Percentiles rank a stretch among this genome's conserved stretches.
These are phyloP conservation scores for Jacaranda copaia DNA, from an alignment of 257 asterid species.

Conservation along the genomic window DNA sequence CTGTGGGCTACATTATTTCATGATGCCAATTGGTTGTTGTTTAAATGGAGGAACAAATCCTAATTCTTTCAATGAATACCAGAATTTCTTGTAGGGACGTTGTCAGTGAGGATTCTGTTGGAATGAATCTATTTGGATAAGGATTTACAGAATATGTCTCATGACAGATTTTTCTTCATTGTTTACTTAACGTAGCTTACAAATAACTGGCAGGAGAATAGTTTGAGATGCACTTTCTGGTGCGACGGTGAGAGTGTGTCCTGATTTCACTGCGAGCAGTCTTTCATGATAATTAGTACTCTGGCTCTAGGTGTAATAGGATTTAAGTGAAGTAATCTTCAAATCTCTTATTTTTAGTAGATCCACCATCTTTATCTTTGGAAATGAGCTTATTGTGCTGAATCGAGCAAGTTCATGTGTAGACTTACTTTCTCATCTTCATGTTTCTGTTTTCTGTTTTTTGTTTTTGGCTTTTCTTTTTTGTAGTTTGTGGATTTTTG, in stretches of 20 bases:
- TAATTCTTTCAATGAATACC: background rate
- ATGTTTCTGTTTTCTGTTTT: background rate
- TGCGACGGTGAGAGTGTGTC: background rate
- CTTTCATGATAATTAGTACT: background rate
- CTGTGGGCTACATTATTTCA: background rate
- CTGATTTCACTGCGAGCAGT: background rate
- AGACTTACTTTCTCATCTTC: background rate
- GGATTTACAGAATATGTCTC: background rate
- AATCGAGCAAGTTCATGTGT: background rate
- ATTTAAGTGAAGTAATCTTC: background rate
- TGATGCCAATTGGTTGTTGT: background rate
- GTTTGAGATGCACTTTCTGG: constrained; percentile 11
- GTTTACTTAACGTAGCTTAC: background rate
- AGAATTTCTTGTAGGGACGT: too few relatives aligned
- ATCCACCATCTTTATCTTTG: constrained; percentile 18
- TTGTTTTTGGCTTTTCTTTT: too few relatives aligned
- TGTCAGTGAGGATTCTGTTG: background rate
- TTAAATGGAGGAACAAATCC: background rate
- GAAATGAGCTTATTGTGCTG: background rate
- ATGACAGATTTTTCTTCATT: constrained; percentile 5
- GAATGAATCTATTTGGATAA: background rate
- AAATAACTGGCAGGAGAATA: background rate
- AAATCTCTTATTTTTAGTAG: background rate
- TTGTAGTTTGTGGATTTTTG: too few relatives aligned
- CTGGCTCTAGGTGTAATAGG: background rate